Conservation (phyloP, 129 eudicot species). For the Rutidosis leptorrhynchoides region DNA sequence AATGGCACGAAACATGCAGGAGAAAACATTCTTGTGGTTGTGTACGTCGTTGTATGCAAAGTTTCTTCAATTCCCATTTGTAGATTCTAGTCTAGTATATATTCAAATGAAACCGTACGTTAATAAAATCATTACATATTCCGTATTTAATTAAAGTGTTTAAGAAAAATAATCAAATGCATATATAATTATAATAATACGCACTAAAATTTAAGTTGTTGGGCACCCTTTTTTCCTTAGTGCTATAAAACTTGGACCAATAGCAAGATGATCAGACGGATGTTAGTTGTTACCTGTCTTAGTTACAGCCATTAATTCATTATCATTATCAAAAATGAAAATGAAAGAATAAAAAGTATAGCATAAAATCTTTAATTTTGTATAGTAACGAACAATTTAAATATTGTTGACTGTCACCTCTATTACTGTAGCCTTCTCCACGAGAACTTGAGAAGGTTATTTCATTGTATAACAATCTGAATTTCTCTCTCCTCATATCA, state of each 20-base stretch:
- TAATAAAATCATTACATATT: no score
- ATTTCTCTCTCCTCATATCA: no score
- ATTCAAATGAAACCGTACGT: no score
- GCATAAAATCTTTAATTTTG: neutral
- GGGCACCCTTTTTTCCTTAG: no score
- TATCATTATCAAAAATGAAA: neutral
- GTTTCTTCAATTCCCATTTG: neutral
- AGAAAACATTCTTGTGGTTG: neutral
- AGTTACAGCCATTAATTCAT: neutral
- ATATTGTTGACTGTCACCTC: neutral
- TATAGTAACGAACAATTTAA: neutral
- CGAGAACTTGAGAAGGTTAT: constrained; percentile 10
- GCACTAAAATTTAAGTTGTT: no score
- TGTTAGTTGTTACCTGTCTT: neutral
- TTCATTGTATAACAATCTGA: no score
- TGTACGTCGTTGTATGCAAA: no score
- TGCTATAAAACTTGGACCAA: neutral
- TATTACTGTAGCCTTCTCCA: constrained; percentile 6
- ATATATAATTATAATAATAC: no score
- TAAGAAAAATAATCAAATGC: no score
- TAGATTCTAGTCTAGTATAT: no score
- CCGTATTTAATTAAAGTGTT: no score
- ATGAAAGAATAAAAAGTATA: neutral
- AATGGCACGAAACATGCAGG: neutral
- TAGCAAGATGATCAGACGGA: neutral